These are phyloP conservation scores for Wickerhamiella vanderwaltii DNA, from an alignment of 805 yeast genomes.

Conservation along the genomic window DNA sequence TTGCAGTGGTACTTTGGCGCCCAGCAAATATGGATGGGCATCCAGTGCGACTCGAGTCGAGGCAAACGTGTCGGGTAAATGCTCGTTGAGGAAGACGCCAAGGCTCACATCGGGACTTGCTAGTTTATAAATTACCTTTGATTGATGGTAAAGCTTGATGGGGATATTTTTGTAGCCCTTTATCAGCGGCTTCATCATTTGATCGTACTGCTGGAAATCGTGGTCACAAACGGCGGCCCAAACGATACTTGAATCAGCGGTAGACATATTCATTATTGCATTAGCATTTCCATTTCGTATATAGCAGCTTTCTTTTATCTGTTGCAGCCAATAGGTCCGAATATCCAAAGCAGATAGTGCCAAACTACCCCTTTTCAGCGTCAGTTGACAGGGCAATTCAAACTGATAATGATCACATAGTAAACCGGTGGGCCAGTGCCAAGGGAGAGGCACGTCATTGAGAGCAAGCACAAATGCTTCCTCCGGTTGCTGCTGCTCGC, in stretches of 20 bases:
- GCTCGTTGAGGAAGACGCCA: conserved; percentile 31
- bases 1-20: conserved; percentile 37
- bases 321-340: conserved; percentile 55
- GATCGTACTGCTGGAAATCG: conserved; percentile 23
- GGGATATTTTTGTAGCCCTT: conserved; percentile 22
- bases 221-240: conserved; percentile 32
- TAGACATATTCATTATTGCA: conserved; percentile 64
- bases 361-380: not conserved
- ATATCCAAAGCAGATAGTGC: conserved; percentile 22
- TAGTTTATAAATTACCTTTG: conserved; percentile 1
- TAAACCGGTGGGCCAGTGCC: conserved; percentile 20
- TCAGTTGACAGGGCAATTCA: not conserved
- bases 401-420: conserved; percentile 14
- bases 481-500: not conserved
- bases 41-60: conserved; percentile 28
- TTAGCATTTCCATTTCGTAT: conserved; percentile 68
- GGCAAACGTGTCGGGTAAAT: conserved; percentile 39
- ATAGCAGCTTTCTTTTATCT: conserved; percentile 69
- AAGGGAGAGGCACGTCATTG: conserved; percentile 11
- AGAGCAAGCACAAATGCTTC: not conserved
- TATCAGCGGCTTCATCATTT: conserved; percentile 18
- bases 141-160: conserved; percentile 21
- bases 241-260: conserved; percentile 42
- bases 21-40: conserved; percentile 42
- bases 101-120: conserved; percentile 23